Base-by-base conservation (phyloP, 1,284 basidiomycete genomes). In the Austropuccinia psidii region DNA sequence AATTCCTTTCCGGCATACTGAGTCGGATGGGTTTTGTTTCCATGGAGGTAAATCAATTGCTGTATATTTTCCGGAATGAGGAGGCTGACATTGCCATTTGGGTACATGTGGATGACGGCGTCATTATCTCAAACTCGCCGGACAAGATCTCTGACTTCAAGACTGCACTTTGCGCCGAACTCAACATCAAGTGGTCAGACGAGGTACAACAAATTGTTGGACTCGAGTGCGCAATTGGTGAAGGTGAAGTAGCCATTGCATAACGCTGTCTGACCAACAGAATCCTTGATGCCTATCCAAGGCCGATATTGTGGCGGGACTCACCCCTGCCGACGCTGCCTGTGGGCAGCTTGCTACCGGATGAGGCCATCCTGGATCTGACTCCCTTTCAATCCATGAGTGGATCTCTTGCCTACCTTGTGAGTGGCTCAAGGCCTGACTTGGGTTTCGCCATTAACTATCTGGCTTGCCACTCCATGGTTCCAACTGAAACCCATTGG, bases 61-160 rank as follows among this genome's bases (percentile, higher is more conserved):
- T 68, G 5, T 68, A 68, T 27, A 24, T 57, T 27, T 57, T 41
- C 24, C 13, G 45, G 52, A 13, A 17, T 1, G 55, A 57, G 1
- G 55, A 47, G 0, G 54, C 24, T 0, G 41, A 41, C 13, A 45
- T 45, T 1, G 31, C 60, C 15, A 60, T 70, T 8, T 70, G 54
- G 50, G 13, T 55, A 27, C 66, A 68, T 35, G 37, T 68, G 24
- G 52, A 68, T 29, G 52, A 57, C 24, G 66, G 66, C 1, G 39
- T 58, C 33, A 43, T 54, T 24, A 29, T 66, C 21, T 24, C 21
- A 4, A 39, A 19, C 17, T 17, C 17, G 21, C 3, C 3, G 4
- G 29, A 50, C 2, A 8, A 50, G 6, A 15, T 66, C 2, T 4
- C 49, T 5, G 13, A 50, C 19, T 19, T 66, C 17, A 15, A 27